phyloP scores from a whole-genome alignment of 768 basidiomycete species.

The Tulasnella sp. region DNA sequence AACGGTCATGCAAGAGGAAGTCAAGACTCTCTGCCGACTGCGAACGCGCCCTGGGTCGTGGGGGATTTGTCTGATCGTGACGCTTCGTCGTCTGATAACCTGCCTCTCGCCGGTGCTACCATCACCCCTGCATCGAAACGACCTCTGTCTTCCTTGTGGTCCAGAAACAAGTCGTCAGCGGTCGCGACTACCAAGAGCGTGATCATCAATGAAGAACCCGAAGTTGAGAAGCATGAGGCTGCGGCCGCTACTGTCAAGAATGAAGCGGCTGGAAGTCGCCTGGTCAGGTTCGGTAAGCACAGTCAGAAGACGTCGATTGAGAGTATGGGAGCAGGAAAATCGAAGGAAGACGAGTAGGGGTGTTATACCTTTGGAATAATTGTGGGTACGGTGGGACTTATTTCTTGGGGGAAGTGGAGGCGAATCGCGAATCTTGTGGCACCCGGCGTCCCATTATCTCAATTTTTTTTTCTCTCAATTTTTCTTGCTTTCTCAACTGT shows the following conservation, averaged over 20 bases:
- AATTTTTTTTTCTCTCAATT: no score
- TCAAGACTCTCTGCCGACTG: slow-evolving; percentile 18
- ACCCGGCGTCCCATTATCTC: no score
- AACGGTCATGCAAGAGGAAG: not conserved
- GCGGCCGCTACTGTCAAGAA: slow-evolving; percentile 9
- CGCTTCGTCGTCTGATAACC: not conserved
- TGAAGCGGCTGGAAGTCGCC: not conserved
- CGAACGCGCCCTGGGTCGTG: slow-evolving; percentile 9
- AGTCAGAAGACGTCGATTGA: not conserved
- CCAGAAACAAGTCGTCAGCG: slow-evolving; percentile 2
- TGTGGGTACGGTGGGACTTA: no score
- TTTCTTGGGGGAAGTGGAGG: no score
- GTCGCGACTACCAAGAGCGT: not conserved
- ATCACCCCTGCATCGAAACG: slow-evolving; percentile 6
- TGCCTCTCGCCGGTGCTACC: not conserved
- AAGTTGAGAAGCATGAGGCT: slow-evolving; percentile 31
- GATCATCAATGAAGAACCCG: slow-evolving; percentile 25
- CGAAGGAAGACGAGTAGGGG: no score
- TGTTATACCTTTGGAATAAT: no score
- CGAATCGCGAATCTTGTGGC: no score
- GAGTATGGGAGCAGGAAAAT: no score
- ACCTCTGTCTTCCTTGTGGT: slow-evolving; percentile 6
- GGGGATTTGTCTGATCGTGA: slow-evolving; percentile 5
- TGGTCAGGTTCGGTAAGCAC: slow-evolving; percentile 13
- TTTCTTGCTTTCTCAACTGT: no score